Evolutionary conservation across 768 basidiomycete species (phyloP).

Genomic region (Hysterangium stoloniferum): DNA sequence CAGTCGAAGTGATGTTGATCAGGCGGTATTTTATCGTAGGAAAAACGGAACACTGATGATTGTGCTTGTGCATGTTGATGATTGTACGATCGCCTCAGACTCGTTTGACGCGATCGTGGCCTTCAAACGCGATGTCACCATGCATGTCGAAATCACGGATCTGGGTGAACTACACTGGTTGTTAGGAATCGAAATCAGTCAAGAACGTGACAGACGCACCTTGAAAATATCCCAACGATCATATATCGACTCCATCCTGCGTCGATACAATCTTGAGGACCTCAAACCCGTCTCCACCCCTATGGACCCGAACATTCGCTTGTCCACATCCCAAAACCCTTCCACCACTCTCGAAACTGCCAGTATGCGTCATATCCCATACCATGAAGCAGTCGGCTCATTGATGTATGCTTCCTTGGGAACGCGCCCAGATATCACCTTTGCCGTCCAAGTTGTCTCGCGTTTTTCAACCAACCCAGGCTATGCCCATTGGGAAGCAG

Average conservation of each 20-base stretch:
- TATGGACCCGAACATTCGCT: slow-evolving; percentile 15
- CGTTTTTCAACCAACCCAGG: slow-evolving; percentile 13
- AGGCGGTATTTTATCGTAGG: slow-evolving; percentile 25
- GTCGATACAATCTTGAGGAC: slow-evolving; percentile 13
- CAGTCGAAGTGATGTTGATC: slow-evolving; percentile 22
- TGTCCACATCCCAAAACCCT: not conserved
- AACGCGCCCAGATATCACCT: slow-evolving; percentile 21
- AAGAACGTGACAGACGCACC: not conserved
- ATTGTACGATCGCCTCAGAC: slow-evolving; percentile 16
- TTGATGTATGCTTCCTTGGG: slow-evolving; percentile 17
- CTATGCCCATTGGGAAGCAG: slow-evolving; percentile 9
- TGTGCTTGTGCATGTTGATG: slow-evolving; percentile 31
- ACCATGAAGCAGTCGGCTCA: slow-evolving; percentile 13
- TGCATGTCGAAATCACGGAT: not conserved
- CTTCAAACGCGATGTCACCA: slow-evolving; percentile 24
- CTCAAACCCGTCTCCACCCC: slow-evolving; percentile 16
- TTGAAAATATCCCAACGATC: not conserved
- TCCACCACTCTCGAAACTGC: not conserved
- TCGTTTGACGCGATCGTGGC: slow-evolving; percentile 7
- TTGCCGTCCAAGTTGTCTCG: slow-evolving; percentile 12
- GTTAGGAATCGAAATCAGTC: not conserved
- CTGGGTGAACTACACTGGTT: not conserved
- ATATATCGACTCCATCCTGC: slow-evolving; percentile 10
- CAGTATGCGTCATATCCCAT: not conserved
- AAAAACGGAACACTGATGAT: slow-evolving; percentile 12